Conservation (phyloP, 2,329 filamentous ascomycete species). For the Alternaria alternata region DNA sequence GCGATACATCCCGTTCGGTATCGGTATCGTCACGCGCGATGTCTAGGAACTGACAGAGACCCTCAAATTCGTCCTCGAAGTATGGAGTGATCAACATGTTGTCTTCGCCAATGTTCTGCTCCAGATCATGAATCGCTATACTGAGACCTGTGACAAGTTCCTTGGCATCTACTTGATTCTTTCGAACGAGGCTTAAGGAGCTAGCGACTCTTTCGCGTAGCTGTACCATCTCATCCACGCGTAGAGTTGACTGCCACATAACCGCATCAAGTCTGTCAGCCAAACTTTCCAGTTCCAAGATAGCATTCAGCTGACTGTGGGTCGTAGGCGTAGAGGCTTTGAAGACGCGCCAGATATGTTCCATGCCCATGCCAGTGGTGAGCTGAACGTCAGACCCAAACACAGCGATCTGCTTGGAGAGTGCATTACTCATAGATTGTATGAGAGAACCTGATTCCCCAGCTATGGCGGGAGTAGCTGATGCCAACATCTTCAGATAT, state of each 20-base stretch:
- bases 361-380: slow-evolving; percentile 80
- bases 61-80: slow-evolving; percentile 50
- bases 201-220: slow-evolving; percentile 46
- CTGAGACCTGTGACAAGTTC: slow-evolving; percentile 42
- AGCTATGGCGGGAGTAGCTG: slow-evolving; percentile 17
- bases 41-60: slow-evolving; percentile 49
- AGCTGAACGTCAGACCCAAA: slow-evolving; percentile 77
- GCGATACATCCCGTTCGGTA: slow-evolving; percentile 12
- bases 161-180: slow-evolving; percentile 38
- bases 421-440: slow-evolving; percentile 34
- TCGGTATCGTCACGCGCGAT: slow-evolving; percentile 26
- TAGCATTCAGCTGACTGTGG: slow-evolving; percentile 46
- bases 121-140: slow-evolving; percentile 41
- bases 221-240: slow-evolving; percentile 46
- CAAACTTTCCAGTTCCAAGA: slow-evolving; percentile 55
- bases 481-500: slow-evolving; percentile 55
- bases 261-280: slow-evolving; percentile 56
- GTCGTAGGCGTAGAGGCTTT: slow-evolving; percentile 65
- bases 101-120: slow-evolving; percentile 40
- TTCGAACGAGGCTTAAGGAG: slow-evolving; percentile 43
- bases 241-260: slow-evolving; percentile 48
- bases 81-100: slow-evolving; percentile 39
- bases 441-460: slow-evolving; percentile 25
- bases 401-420: slow-evolving; percentile 38
- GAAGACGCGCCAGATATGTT: slow-evolving; percentile 76